Conservation (phyloP, 148 eudicot genomes). For the Tetragonia tetragonoides region DNA sequence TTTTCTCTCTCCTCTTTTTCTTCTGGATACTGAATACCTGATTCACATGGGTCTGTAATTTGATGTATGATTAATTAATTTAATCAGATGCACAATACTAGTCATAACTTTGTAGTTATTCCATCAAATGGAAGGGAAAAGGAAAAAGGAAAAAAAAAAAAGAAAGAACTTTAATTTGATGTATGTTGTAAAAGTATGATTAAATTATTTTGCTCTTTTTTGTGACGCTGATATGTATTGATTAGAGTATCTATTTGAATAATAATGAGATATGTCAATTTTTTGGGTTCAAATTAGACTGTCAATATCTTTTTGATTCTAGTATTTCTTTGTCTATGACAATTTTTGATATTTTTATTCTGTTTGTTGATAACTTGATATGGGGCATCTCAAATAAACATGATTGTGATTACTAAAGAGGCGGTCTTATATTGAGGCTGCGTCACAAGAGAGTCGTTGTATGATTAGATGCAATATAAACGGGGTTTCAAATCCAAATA, state of each 20-base stretch:
- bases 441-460: too few species aligned
- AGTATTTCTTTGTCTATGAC: too few species aligned
- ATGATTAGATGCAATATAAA: too few species aligned
- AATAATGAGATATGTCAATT: not conserved
- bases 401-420: too few species aligned
- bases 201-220: not conserved
- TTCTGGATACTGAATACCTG: not conserved
- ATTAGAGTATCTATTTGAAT: not conserved
- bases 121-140: not conserved
- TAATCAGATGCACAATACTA: not conserved
- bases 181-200: not conserved
- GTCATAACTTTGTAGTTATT: constrained; percentile 8
- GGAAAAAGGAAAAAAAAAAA: too few species aligned
- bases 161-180: too few species aligned
- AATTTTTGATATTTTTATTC: not conserved
- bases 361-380: too few species aligned
- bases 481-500: too few species aligned
- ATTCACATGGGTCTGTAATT: constrained; percentile 29
- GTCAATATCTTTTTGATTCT: not conserved
- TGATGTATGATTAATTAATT: constrained; percentile 24
- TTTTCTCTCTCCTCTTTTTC: not conserved
- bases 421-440: too few species aligned
- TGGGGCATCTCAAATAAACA: too few species aligned
- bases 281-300: not conserved
- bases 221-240: not conserved